Percentiles rank a stretch among this genome's conserved stretches.
Evolutionary conservation across 495 filamentous ascomycete genomes (phyloP).

Genomic region (Penicillium cataractarum): DNA sequence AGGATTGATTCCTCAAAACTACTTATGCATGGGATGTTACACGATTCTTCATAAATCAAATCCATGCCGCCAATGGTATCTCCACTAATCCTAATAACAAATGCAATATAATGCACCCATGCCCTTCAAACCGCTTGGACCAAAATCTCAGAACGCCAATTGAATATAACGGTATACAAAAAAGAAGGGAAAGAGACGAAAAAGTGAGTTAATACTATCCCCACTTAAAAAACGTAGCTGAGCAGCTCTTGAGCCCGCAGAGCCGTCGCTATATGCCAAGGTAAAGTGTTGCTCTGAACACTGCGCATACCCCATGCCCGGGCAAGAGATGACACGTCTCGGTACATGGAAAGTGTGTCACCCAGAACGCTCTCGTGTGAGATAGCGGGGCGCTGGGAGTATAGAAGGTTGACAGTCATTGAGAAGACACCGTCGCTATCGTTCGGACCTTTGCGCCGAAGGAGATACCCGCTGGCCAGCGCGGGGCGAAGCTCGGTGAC

Average conservation of each 20-base stretch:
- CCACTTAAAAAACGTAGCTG: conserved; percentile 48
- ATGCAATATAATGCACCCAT: conserved; percentile 23
- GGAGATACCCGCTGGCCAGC: conserved; percentile 72
- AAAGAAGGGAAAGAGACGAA: too few relatives aligned
- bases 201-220: conserved; percentile 1
- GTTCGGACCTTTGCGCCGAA: conserved; percentile 69
- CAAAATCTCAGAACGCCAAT: conserved; percentile 23
- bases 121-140: conserved; percentile 7
- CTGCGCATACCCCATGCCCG: conserved; percentile 68
- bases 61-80: conserved; percentile 26
- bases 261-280: conserved; percentile 87
- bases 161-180: conserved; percentile 9
- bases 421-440: conserved; percentile 64
- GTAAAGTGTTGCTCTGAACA: conserved; percentile 64
- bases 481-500: conserved; percentile 65
- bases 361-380: conserved; percentile 63
- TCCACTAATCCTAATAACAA: conserved; percentile 10
- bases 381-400: conserved; percentile 49
- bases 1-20: neutral
- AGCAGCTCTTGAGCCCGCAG: conserved; percentile 60
- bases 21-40: conserved; percentile 3
- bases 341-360: conserved; percentile 75
- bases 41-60: conserved; percentile 18
- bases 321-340: conserved; percentile 74
- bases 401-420: conserved; percentile 69